These are phyloP conservation scores for Raddia distichophylla DNA, from an alignment of 176 grass and related monocot species.

Conservation along the genomic window DNA sequence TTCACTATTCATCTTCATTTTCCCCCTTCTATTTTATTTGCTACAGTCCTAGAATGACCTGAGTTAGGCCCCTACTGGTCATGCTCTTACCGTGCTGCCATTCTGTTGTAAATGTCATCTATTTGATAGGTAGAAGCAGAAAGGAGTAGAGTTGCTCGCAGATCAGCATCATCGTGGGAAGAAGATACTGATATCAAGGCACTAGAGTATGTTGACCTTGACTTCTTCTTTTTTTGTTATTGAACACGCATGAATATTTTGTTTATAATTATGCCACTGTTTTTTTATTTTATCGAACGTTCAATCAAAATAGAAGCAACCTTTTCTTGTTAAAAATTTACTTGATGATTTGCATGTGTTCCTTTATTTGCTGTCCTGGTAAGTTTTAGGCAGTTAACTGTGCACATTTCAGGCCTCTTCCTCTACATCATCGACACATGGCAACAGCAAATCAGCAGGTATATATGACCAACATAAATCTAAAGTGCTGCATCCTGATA, in stretches of 20 bases:
- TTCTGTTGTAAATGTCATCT: conserved; percentile 34
- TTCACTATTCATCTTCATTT: too few species aligned
- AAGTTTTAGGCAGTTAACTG: conserved; percentile 46
- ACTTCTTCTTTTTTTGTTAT: conserved; percentile 4
- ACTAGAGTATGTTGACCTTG: conserved; percentile 65
- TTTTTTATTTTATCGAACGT: conserved; percentile 8
- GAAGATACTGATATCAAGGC: conserved; percentile 99
- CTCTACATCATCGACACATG: conserved; percentile 96
- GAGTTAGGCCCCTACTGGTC: too few species aligned
- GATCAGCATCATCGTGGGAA: conserved; percentile 87
- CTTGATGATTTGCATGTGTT: conserved; percentile 3
- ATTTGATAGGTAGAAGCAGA: conserved; percentile 90
- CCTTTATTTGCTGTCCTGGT: conserved; percentile 27
- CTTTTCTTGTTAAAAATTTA: conserved; percentile 3
- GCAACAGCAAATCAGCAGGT: conserved; percentile 82
- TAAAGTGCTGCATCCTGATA: conserved; percentile 15
- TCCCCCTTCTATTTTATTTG: too few species aligned
- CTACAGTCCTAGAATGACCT: too few species aligned
- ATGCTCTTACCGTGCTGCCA: conserved; percentile 29
- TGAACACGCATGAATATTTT: not conserved
- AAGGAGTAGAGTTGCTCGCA: conserved; percentile 71
- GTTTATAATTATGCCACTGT: not conserved
- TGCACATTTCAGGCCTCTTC: conserved; percentile 78
- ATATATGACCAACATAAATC: not conserved
- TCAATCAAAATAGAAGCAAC: conserved; percentile 14